These are phyloP conservation scores for Lagenaria siceraria DNA, from an alignment of 306 rosid genomes.

Conservation along the genomic window DNA sequence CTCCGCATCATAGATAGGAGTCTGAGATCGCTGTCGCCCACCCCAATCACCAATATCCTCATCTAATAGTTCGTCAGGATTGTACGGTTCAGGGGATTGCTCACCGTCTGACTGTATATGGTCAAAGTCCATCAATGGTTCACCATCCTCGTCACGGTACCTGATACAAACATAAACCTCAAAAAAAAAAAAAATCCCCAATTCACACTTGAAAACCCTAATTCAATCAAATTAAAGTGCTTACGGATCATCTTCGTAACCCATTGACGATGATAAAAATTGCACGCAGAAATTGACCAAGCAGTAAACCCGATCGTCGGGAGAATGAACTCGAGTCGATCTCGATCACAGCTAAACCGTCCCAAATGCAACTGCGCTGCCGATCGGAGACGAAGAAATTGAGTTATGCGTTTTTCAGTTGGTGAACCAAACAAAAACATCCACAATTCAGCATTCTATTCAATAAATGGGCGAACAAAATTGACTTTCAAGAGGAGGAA, in stretches of 20 bases:
- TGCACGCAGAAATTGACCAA: background rate
- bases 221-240: slow-evolving; percentile 2
- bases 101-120: slow-evolving; percentile 62
- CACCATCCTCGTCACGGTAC: slow-evolving; percentile 94
- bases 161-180: slow-evolving; percentile 14
- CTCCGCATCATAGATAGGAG: slow-evolving; percentile 63
- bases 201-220: slow-evolving; percentile 19
- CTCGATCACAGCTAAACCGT: background rate
- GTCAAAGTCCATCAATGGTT: slow-evolving; percentile 83
- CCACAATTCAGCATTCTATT: background rate
- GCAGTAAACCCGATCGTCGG: background rate
- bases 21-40: slow-evolving; percentile 52
- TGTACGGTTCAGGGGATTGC: slow-evolving; percentile 53
- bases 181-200: background rate
- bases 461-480: background rate
- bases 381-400: background rate
- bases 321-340: background rate
- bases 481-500: background rate
- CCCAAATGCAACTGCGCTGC: background rate
- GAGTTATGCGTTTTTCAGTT: background rate
- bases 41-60: slow-evolving; percentile 51
- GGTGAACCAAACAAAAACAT: background rate
- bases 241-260: slow-evolving; percentile 71
- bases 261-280: slow-evolving; percentile 28
- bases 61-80: slow-evolving; percentile 15